Base-by-base conservation (phyloP, 331 rosid species). In the Acacia pycnantha region DNA sequence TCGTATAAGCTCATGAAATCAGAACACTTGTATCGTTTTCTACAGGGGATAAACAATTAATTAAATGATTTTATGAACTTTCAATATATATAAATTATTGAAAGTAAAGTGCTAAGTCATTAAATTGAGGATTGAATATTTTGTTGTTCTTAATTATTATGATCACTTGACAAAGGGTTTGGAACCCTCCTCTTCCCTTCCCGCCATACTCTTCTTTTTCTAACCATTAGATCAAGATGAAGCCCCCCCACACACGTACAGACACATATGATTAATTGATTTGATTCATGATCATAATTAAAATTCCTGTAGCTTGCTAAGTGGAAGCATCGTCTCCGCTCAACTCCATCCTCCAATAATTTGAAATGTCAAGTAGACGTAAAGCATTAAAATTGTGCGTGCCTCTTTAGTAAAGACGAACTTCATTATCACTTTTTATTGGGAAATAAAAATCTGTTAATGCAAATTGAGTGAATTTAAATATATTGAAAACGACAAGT, bases 321-420 rank as follows among this genome's bases (percentile, higher is more conserved):
- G 29, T 8, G 19, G 24, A 72, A 47, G 9, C 7, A 61, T 22
- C 8, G 1, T 72, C 61, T 48, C 43, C 61, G 53, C 43, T 72
- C 76, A 72, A 27, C 27, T 27, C 31, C 18, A 47, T 27, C 22
- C 58, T 9, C 40, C 10, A 71, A 71, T 47, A 71, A 73, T 73
- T 9, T 27, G 77, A 48, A 48, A 27, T 59, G 27, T 24, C 70
- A 76, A 76, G 58, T 43, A 61, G 70, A 61, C 80, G 59, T 76
- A 18, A 76, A 76, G 80, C 71, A 76, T 27, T 76, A 6, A 76
- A 76, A 44, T 58, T 76, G 70, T 58, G n/a, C n/a, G n/a, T n/a
- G 70, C 41, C 27, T 76, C 79, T 40, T 76, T 76, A 9, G 56
- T 61, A 76, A 76, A 59, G 72, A 76, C 29, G 80, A 61, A 76